Conservation (phyloP, 2,329 filamentous ascomycete species). For the Epichloe uncinata region DNA sequence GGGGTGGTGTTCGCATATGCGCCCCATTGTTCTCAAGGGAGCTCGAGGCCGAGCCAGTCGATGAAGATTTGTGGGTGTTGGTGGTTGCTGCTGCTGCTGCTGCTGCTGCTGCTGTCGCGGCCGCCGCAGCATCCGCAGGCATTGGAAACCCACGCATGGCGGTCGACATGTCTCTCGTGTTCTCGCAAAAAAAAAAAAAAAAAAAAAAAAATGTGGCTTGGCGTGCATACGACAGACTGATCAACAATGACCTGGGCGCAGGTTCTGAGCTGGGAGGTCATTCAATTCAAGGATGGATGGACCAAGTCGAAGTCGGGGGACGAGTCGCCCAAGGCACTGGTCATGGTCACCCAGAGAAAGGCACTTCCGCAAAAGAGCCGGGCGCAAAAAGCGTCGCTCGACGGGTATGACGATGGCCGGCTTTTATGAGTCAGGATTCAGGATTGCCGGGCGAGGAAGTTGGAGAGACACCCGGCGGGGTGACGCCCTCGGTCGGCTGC, state of each 20-base stretch:
- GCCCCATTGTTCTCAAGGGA: slow-evolving; percentile 5
- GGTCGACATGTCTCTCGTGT: slow-evolving; percentile 1
- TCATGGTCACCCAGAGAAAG: slow-evolving; percentile 6
- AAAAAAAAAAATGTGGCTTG: no score
- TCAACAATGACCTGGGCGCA: neutral
- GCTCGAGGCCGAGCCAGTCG: slow-evolving; percentile 2
- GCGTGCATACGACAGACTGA: neutral
- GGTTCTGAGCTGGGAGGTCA: neutral
- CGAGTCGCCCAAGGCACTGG: neutral
- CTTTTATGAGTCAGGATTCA: neutral
- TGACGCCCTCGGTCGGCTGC: neutral
- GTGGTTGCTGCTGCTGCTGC: neutral
- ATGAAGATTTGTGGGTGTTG: slow-evolving; percentile 2
- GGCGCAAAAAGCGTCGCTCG: neutral
- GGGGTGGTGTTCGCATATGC: slow-evolving; percentile 7
- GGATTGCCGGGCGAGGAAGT: neutral
- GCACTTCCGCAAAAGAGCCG: neutral
- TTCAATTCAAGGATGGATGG: neutral
- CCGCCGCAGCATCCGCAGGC: neutral
- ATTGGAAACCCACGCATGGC: slow-evolving; percentile 8
- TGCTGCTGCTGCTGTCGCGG: slow-evolving; percentile 2
- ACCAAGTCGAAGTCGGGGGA: neutral
- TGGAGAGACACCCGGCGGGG: neutral
- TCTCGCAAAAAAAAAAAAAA: neutral
- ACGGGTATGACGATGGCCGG: neutral